phyloP scores from a whole-genome alignment of 306 rosid species.

The Bauhinia variegata region DNA sequence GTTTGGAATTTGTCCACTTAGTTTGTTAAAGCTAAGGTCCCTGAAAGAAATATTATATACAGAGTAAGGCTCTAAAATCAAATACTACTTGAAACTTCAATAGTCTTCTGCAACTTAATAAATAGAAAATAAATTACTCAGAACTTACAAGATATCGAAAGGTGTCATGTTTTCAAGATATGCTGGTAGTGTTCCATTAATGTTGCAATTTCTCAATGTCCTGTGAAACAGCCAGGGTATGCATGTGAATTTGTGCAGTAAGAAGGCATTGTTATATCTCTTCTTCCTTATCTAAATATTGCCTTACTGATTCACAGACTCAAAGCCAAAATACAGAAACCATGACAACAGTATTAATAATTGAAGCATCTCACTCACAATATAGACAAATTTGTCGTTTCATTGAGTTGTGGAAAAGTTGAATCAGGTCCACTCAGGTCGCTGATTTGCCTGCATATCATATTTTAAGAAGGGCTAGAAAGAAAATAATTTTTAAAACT shows the following conservation, averaged over 20 bases:
- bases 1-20: slow-evolving; percentile 45
- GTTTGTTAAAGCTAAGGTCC: slow-evolving; percentile 59
- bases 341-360: background rate
- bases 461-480: background rate
- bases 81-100: no score
- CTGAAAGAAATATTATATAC: slow-evolving; percentile 30
- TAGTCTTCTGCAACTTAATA: background rate
- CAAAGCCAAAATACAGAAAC: no score
- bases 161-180: slow-evolving; percentile 27
- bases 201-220: slow-evolving; percentile 53
- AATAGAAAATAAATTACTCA: background rate
- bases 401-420: slow-evolving; percentile 38
- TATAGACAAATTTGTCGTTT: slow-evolving; percentile 20
- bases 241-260: background rate
- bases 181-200: slow-evolving; percentile 43
- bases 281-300: no score
- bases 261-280: background rate
- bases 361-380: slow-evolving; percentile 42
- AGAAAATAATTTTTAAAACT: background rate
- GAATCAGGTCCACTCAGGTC: slow-evolving; percentile 49
- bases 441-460: slow-evolving; percentile 49
- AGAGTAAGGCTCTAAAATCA: no score
- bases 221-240: slow-evolving; percentile 32
- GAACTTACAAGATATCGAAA: slow-evolving; percentile 43
- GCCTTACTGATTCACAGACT: no score